Conservation (phyloP, 1,284 basidiomycete genomes). For the Puccinia novopanici region DNA sequence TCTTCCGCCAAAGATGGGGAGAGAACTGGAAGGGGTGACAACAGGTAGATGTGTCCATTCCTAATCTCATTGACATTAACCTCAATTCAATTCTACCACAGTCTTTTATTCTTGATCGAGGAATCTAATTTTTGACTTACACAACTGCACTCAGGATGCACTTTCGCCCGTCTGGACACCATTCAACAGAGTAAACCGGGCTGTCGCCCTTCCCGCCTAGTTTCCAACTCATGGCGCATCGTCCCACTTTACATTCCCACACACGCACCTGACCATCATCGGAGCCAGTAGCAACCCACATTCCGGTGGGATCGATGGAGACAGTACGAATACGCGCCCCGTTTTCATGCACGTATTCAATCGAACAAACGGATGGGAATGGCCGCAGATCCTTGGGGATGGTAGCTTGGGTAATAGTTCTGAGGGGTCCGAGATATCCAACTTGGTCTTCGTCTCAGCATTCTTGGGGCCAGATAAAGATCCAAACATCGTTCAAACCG, state of each 20-base stretch:
- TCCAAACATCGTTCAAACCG: slow-evolving; percentile 93
- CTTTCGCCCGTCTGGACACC: slow-evolving; percentile 87
- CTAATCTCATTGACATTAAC: background rate
- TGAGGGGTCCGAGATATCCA: slow-evolving; percentile 72
- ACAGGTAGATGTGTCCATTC: slow-evolving; percentile 22
- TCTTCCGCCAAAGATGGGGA: slow-evolving; percentile 63
- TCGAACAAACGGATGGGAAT: slow-evolving; percentile 83
- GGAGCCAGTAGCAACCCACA: slow-evolving; percentile 88
- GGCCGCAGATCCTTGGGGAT: slow-evolving; percentile 83
- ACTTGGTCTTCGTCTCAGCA: slow-evolving; percentile 72
- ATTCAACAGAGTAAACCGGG: slow-evolving; percentile 78
- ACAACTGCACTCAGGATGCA: slow-evolving; percentile 76
- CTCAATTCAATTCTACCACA: background rate
- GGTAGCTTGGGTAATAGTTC: slow-evolving; percentile 94
- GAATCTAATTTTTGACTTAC: slow-evolving; percentile 64
- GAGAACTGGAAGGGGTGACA: slow-evolving; percentile 52
- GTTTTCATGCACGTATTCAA: slow-evolving; percentile 72
- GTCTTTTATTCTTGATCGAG: background rate
- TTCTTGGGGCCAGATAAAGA: slow-evolving; percentile 91
- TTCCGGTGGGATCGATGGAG: slow-evolving; percentile 81
- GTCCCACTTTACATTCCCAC: slow-evolving; percentile 92
- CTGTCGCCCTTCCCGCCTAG: slow-evolving; percentile 67
- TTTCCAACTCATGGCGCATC: slow-evolving; percentile 85
- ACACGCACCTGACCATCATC: slow-evolving; percentile 83
- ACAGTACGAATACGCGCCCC: slow-evolving; percentile 71